Evolutionary conservation across 306 rosid genomes (phyloP).

Genomic region (Sechiopsis laciniata): DNA sequence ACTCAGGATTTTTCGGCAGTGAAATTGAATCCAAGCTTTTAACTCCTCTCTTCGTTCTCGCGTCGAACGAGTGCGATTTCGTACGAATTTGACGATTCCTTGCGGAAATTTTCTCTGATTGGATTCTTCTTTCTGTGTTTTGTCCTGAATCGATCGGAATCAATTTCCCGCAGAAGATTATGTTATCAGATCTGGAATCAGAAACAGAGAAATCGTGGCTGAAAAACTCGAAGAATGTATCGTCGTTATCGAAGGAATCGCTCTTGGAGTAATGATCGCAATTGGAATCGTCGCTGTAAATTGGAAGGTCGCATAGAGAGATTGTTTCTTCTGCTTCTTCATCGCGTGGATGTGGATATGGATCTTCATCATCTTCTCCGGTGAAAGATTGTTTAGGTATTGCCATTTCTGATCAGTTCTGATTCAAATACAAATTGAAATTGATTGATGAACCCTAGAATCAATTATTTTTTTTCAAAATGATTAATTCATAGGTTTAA

Average conservation of each 20-base stretch:
- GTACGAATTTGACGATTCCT: too few species aligned
- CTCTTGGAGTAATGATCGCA: slow-evolving; percentile 38
- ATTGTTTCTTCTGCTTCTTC: slow-evolving; percentile 10
- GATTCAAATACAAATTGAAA: background rate
- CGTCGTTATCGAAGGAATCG: slow-evolving; percentile 19
- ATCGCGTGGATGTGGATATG: background rate
- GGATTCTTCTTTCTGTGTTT: background rate
- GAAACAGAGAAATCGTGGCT: slow-evolving; percentile 47
- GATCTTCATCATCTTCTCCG: background rate
- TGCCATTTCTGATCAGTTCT: slow-evolving; percentile 13
- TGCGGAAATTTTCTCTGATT: background rate
- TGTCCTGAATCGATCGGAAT: slow-evolving; percentile 24
- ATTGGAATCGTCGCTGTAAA: slow-evolving; percentile 33
- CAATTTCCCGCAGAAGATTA: slow-evolving; percentile 79
- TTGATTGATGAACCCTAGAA: background rate
- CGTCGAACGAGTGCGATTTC: too few species aligned
- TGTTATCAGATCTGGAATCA: slow-evolving; percentile 25
- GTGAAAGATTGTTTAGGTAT: background rate
- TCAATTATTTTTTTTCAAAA: too few species aligned
- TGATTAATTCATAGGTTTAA: background rate
- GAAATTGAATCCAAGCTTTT: background rate
- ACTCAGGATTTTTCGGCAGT: background rate
- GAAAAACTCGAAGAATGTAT: slow-evolving; percentile 60
- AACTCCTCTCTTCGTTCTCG: background rate
- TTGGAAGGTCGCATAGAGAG: slow-evolving; percentile 55